Percentiles rank a stretch among this genome's conserved stretches.
Conservation (phyloP, 495 filamentous ascomycete genomes). For the Aspergillus nanangensis region DNA sequence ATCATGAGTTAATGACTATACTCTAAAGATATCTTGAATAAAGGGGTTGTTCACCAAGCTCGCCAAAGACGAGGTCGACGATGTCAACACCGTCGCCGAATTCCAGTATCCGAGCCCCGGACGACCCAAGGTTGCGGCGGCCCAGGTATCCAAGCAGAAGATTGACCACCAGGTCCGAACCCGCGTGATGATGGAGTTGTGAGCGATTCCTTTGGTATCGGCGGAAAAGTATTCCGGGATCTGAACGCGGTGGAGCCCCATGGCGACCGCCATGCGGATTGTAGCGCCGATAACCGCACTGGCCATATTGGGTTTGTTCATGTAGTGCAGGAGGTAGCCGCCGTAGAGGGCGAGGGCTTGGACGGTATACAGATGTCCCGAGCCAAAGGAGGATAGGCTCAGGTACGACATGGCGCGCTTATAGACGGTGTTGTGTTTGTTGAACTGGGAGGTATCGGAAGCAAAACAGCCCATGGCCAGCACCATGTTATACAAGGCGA, state of each 20-base stretch:
- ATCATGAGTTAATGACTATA: not conserved
- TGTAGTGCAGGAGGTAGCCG: not conserved
- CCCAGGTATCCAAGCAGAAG: conserved; percentile 2
- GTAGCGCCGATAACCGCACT: not conserved
- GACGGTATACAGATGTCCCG: not conserved
- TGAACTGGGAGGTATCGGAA: not conserved
- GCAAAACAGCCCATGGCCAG: conserved; percentile 1
- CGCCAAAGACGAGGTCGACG: not conserved
- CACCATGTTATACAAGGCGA: not conserved
- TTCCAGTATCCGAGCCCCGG: not conserved
- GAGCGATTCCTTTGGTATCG: not conserved
- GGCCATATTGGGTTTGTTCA: not conserved
- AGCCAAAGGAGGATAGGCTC: not conserved
- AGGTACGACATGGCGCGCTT: not conserved
- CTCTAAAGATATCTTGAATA: not conserved
- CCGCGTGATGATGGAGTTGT: not conserved
- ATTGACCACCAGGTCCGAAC: not conserved
- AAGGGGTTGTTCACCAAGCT: not conserved
- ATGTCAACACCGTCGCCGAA: not conserved
- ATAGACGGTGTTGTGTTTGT: not conserved
- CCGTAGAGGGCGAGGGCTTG: not conserved
- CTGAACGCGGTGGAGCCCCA: not conserved
- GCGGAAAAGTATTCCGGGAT: not conserved
- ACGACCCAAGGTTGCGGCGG: not conserved
- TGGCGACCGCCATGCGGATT: not conserved